These are phyloP conservation scores for Tetraselmis striata DNA, from an alignment of 139 green algal species.

Conservation along the genomic window DNA sequence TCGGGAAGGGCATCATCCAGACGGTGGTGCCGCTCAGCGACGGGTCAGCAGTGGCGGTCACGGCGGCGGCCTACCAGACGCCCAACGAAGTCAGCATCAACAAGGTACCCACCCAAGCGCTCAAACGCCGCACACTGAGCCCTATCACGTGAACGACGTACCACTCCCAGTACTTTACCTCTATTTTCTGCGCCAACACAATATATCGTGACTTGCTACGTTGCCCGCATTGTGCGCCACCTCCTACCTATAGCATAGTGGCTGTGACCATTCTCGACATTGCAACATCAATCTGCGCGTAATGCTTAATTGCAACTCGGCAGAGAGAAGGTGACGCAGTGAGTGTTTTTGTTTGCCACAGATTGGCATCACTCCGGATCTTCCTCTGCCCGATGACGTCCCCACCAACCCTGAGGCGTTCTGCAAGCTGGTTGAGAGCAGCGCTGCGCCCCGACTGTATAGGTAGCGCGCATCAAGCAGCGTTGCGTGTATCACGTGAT, in stretches of 20 bases:
- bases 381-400: conserved; percentile 8
- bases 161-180: no score
- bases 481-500: no score
- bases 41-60: conserved; percentile 87
- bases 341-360: no score
- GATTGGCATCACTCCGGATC: conserved; percentile 13
- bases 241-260: no score
- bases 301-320: no score
- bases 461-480: no score
- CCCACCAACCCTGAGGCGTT: not conserved
- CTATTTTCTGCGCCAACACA: no score
- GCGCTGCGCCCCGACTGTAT: not conserved
- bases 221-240: no score
- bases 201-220: no score
- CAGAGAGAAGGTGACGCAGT: no score
- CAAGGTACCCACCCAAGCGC: conserved; percentile 31
- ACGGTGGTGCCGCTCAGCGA: conserved; percentile 84
- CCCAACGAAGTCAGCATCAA: conserved; percentile 46
- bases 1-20: conserved; percentile 97
- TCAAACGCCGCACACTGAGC: not conserved
- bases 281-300: no score
- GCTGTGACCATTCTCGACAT: no score
- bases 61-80: conserved; percentile 79
- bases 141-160: not conserved
- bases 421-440: not conserved